Percentiles rank a stretch among this genome's conserved stretches.
These are phyloP conservation scores for Penicillium manginii DNA, from an alignment of 495 filamentous ascomycete species.

Conservation along the genomic window DNA sequence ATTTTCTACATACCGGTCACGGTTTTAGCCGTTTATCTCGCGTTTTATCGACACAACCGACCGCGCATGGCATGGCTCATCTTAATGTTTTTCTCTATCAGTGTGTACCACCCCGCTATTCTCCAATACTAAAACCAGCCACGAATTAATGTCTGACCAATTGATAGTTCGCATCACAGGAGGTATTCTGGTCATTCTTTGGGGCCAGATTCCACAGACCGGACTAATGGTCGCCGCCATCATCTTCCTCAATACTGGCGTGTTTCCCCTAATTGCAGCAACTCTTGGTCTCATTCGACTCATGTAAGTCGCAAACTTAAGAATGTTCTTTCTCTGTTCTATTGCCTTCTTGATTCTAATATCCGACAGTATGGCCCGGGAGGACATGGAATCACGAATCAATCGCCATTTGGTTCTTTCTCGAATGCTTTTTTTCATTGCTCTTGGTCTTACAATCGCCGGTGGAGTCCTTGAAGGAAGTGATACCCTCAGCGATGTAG, in stretches of 20 bases:
- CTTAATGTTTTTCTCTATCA: conserved; percentile 15
- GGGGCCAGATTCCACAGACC: conserved; percentile 19
- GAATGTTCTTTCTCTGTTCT: not conserved
- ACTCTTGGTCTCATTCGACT: conserved; percentile 33
- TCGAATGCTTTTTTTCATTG: conserved; percentile 29
- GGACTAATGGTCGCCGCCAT: conserved; percentile 26
- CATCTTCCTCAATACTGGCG: conserved; percentile 32
- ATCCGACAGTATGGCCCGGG: not conserved
- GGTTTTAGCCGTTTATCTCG: conserved; percentile 14
- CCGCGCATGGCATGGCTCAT: conserved; percentile 27
- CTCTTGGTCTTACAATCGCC: conserved; percentile 27
- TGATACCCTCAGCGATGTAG: conserved; percentile 12
- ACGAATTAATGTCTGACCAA: not conserved
- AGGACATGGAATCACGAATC: conserved; percentile 14
- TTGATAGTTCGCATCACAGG: conserved; percentile 23
- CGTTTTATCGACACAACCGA: conserved; percentile 23
- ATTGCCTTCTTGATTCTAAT: not conserved
- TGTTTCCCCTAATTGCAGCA: conserved; percentile 31
- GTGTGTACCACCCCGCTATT: not conserved
- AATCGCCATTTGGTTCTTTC: conserved; percentile 15
- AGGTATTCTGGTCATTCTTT: conserved; percentile 9
- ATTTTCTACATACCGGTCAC: conserved; percentile 29
- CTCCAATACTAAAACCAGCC: not conserved
- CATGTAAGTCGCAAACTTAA: conserved; percentile 22
- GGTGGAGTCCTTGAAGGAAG: conserved; percentile 31